phyloP scores from a whole-genome alignment of 73 alveolate species.

The Paramecium biaurelia region DNA sequence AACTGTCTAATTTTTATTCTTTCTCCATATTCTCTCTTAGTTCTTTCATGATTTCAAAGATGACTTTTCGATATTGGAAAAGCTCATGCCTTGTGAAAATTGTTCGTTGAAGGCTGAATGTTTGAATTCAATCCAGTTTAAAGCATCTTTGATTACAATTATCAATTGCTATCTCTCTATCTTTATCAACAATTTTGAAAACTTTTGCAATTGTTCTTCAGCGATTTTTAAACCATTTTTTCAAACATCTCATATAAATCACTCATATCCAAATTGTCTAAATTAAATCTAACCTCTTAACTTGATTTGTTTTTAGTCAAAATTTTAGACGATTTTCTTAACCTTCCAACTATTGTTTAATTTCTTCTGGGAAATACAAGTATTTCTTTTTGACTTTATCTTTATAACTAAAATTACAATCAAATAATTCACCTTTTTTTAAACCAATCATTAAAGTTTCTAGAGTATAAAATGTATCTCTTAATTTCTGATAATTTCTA shows the following conservation, averaged over 20 bases:
- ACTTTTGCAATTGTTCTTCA: constrained; percentile 9
- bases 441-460: constrained; percentile 33
- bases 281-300: neutral
- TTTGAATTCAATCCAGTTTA: constrained; percentile 38
- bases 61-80: neutral
- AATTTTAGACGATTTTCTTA: constrained; percentile 13
- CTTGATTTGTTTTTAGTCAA: constrained; percentile 12
- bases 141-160: neutral
- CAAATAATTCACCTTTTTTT: neutral
- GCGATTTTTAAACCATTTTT: constrained; percentile 22
- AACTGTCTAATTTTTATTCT: neutral
- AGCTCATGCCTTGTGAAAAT: neutral
- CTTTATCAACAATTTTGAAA: constrained; percentile 17
- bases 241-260: constrained; percentile 39
- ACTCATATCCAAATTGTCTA: constrained; percentile 11
- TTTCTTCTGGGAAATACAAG: constrained; percentile 4
- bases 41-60: constrained; percentile 27
- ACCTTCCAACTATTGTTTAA: constrained; percentile 17
- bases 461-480: neutral
- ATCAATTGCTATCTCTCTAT: neutral
- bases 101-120: constrained; percentile 25
- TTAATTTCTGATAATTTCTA: neutral
- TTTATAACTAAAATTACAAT: neutral
- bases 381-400: constrained; percentile 34
- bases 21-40: neutral